A percentile compares a stretch with the other conserved stretches of the same genome.
phyloP scores from a whole-genome alignment of 2,329 filamentous ascomycete species.

The Neoarthrinium moseri region DNA sequence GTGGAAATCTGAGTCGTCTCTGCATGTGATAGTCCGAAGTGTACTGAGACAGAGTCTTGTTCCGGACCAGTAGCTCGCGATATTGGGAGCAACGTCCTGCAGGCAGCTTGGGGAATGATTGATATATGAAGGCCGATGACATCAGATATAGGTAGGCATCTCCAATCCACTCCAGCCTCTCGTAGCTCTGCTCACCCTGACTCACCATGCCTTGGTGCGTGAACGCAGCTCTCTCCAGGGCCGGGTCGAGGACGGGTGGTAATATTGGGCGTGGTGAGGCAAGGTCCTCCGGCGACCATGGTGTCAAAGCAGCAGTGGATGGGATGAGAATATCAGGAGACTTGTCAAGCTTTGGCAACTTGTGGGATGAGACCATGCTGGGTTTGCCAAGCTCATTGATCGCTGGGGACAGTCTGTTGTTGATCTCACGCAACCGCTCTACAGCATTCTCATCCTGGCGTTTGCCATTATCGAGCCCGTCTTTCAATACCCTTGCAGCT shows the following conservation, averaged over 20 bases:
- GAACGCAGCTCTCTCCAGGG: conserved; percentile 63
- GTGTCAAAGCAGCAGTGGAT: conserved; percentile 32
- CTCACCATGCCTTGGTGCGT: conserved; percentile 57
- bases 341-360: conserved; percentile 21
- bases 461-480: conserved; percentile 22
- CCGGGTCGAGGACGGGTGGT: conserved; percentile 58
- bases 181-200: conserved; percentile 58
- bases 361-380: conserved; percentile 12
- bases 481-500: conserved; percentile 34
- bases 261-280: conserved; percentile 51
- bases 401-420: conserved; percentile 19
- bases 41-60: conserved; percentile 72
- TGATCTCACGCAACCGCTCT: conserved; percentile 17
- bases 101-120: conserved; percentile 63
- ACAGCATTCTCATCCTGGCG: conserved; percentile 11
- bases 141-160: conserved; percentile 83
- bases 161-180: conserved; percentile 84
- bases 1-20: conserved; percentile 57
- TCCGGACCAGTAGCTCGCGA: conserved; percentile 78
- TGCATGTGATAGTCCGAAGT: conserved; percentile 70
- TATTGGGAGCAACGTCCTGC: conserved; percentile 73
- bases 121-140: conserved; percentile 71
- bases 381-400: conserved; percentile 17
- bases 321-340: conserved; percentile 17
- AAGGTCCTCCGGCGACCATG: conserved; percentile 52